phyloP scores from a whole-genome alignment of 306 rosid genomes.

The Pyrus betulifolia region DNA sequence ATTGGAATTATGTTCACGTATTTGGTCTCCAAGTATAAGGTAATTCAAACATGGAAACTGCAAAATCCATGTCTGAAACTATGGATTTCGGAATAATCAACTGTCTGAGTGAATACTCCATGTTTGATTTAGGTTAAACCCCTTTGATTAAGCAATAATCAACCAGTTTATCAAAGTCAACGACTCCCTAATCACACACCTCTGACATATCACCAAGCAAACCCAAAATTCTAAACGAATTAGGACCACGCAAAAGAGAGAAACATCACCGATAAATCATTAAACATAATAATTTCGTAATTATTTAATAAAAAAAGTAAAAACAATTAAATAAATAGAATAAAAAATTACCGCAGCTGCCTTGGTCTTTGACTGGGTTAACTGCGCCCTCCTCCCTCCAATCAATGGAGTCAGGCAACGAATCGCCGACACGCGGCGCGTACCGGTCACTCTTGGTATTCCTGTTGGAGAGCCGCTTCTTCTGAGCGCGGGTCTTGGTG shows the following conservation, averaged over 20 bases:
- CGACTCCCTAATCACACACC: neutral
- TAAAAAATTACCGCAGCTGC: constrained; percentile 55
- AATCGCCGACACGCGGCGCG: constrained; percentile 58
- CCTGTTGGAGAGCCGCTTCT: constrained; percentile 23
- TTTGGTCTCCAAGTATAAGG: neutral
- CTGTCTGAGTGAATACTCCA: neutral
- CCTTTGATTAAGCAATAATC: neutral
- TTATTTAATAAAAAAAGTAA: neutral
- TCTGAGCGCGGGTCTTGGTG: constrained; percentile 18
- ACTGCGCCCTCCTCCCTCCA: constrained; percentile 94
- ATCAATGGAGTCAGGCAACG: constrained; percentile 63
- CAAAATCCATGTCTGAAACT: neutral
- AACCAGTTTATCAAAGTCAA: neutral
- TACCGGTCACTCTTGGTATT: constrained; percentile 37
- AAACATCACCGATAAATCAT: neutral
- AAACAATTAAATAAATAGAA: neutral
- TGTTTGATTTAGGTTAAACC: neutral
- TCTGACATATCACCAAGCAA: constrained; percentile 3
- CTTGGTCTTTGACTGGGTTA: constrained; percentile 68
- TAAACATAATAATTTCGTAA: neutral
- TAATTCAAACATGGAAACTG: neutral
- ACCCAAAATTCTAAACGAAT: neutral
- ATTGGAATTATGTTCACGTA: neutral
- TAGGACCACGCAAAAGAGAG: neutral
- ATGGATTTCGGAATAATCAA: neutral